Evolutionary conservation across 768 basidiomycete genomes (phyloP).

Genomic region (Termitomyces sp.): DNA sequence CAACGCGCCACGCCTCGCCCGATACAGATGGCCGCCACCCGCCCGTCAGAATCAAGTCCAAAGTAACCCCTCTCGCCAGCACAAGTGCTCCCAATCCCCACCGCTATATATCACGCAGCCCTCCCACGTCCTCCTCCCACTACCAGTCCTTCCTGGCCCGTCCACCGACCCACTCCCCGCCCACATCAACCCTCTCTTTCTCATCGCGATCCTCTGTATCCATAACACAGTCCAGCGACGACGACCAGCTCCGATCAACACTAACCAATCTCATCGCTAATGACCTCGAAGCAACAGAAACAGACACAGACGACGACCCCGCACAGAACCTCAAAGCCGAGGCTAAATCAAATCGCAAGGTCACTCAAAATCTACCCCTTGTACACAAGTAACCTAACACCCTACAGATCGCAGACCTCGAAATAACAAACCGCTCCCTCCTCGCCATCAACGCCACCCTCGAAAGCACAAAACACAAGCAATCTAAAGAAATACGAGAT

Average conservation of each 20-base stretch:
- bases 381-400: slow-evolving; percentile 1
- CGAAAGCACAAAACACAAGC: slow-evolving; percentile 75
- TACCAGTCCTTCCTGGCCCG: too few species aligned
- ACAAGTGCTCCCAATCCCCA: slow-evolving; percentile 60
- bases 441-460: slow-evolving; percentile 81
- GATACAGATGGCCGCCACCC: slow-evolving; percentile 34
- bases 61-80: slow-evolving; percentile 59
- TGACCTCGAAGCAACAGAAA: slow-evolving; percentile 19
- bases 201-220: slow-evolving; percentile 77
- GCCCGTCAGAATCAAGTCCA: slow-evolving; percentile 53
- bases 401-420: slow-evolving; percentile 81
- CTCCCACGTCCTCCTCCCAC: too few species aligned
- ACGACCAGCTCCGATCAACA: slow-evolving; percentile 29
- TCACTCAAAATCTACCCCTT: neutral
- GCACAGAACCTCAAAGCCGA: slow-evolving; percentile 60
- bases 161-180: slow-evolving; percentile 55
- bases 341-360: slow-evolving; percentile 88
- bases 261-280: slow-evolving; percentile 40
- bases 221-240: neutral
- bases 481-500: slow-evolving; percentile 83
- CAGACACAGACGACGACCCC: slow-evolving; percentile 29
- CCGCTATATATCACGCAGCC: slow-evolving; percentile 41
- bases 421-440: slow-evolving; percentile 86
- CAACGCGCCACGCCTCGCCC: neutral
- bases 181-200: slow-evolving; percentile 65